Conservation (phyloP, 306 rosid genomes). For the Spatholobus suberectus region DNA sequence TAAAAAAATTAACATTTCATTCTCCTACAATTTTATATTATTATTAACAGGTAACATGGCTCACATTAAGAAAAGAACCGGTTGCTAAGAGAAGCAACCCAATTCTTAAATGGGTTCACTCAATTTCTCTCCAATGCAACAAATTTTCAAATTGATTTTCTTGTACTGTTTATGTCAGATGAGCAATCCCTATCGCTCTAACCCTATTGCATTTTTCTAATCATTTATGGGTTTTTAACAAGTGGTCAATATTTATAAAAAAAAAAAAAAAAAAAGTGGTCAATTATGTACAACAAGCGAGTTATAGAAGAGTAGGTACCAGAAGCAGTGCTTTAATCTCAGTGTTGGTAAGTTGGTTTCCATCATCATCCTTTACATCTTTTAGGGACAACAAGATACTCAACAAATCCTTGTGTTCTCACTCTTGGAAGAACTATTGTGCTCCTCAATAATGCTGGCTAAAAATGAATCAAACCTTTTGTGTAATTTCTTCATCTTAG, state of each 20-base stretch:
- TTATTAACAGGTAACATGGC: too few relatives aligned
- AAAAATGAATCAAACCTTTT: slow-evolving; percentile 75
- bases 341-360: slow-evolving; percentile 56
- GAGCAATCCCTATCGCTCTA: too few relatives aligned
- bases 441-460: slow-evolving; percentile 61
- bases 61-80: too few relatives aligned
- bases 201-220: neutral
- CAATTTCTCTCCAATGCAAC: too few relatives aligned
- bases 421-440: slow-evolving; percentile 28
- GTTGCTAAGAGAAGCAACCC: too few relatives aligned
- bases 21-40: too few relatives aligned
- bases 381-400: slow-evolving; percentile 61
- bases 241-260: too few relatives aligned
- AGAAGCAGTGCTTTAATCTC: slow-evolving; percentile 84
- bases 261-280: too few relatives aligned
- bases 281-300: neutral
- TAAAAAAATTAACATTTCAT: too few relatives aligned
- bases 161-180: too few relatives aligned
- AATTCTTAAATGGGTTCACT: too few relatives aligned
- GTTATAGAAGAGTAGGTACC: slow-evolving; percentile 47
- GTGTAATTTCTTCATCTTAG: slow-evolving; percentile 82
- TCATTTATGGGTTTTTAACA: neutral
- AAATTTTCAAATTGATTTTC: too few relatives aligned
- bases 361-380: slow-evolving; percentile 48
- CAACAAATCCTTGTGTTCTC: slow-evolving; percentile 64